Base-by-base conservation (phyloP, 805 yeast genomes). In the Yamadazyma sp. region DNA sequence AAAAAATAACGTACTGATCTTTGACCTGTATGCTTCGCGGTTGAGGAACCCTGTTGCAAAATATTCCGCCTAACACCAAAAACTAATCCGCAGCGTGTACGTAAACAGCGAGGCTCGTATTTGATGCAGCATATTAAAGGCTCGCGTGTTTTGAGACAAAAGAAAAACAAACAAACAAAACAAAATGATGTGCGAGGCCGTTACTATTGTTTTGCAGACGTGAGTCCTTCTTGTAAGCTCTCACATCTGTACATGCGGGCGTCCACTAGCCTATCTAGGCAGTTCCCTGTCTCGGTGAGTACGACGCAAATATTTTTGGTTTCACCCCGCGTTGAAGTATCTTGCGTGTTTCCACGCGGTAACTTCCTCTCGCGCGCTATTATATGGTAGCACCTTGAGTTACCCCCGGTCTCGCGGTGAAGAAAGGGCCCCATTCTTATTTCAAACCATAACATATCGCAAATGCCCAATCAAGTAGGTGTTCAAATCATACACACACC, bases 111-210 rank as follows among this genome's bases (percentile, higher is more conserved):
- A 24, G 21, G n/a, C 12, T 33, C 36, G 36, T 33, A 33, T 33
- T 11, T 20, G 6, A 15, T 9, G 15, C n/a, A 25, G 8, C n/a
- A 33, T 12, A 8, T n/a, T 4, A 17, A 20, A 13, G 18, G 21
- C 13, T 17, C 11, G 38, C 38, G 38, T 28, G 38, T 21, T 35
- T 28, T 12, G 15, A 27, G 38, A 28, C 3, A 12, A 35, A 35
- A 35, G 17, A n/a, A 20, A 35, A 35, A 35, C 28, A 35, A 35
- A 32, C 17, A 32, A 17, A 32, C 15, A 32, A 20, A 35, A 28
- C 24, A 32, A 25, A 25, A n/a, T 20, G 25, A 32, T 15, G 18
- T 15, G 14, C 19, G 28, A 35, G 12, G 11, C 33, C 38, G 33
- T 28, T 35, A 15, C 28, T 16, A 24, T 33, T 23, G 29, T 33